A percentile compares a stretch with the other conserved stretches of the same genome.
These are phyloP conservation scores for Colletotrichum lindemuthianum DNA, from an alignment of 2,329 filamentous ascomycete genomes.

Conservation along the genomic window DNA sequence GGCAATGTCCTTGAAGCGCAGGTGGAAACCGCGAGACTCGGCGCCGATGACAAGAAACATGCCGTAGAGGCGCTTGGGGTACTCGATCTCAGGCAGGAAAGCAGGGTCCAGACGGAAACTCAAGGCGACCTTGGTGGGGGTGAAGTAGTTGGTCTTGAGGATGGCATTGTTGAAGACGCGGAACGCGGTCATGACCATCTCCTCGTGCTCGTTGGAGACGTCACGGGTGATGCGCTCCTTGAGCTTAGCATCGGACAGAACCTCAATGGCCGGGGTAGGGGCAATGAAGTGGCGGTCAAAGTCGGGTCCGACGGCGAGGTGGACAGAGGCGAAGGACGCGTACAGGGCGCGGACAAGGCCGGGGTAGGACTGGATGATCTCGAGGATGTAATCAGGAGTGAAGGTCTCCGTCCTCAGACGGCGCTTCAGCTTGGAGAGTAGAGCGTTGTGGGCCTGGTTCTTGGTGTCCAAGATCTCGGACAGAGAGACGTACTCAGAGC, in stretches of 20 bases:
- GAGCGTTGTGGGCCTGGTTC: constrained; percentile 57
- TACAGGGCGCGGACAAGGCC: constrained; percentile 88
- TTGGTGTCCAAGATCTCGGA: constrained; percentile 80
- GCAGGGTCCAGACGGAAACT: constrained; percentile 92
- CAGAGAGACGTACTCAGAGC: constrained; percentile 89
- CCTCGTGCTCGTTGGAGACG: constrained; percentile 92
- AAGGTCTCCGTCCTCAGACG: constrained; percentile 96
- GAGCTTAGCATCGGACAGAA: constrained; percentile 79
- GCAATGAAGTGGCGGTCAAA: constrained; percentile 62
- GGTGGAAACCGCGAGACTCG: constrained; percentile 95
- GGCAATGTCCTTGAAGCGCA: constrained; percentile 96
- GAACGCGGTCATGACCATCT: constrained; percentile 98
- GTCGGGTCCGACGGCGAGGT: constrained; percentile 68
- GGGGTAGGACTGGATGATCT: constrained; percentile 94
- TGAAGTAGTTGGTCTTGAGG: constrained; percentile 97
- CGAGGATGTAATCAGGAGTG: constrained; percentile 96
- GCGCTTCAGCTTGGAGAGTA: constrained; percentile 81
- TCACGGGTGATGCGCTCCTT: constrained; percentile 81
- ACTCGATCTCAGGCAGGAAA: constrained; percentile 92
- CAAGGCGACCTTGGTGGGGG: constrained; percentile 96
- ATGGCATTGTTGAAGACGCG: constrained; percentile 93
- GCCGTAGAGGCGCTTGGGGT: constrained; percentile 91
- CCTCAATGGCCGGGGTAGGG: constrained; percentile 68
- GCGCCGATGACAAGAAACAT: constrained; percentile 99
- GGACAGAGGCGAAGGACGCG: constrained; percentile 88